A percentile compares a stretch with the other conserved stretches of the same genome.
Conservation (phyloP, 148 eudicot species). For the Nepenthes mirabilis region DNA sequence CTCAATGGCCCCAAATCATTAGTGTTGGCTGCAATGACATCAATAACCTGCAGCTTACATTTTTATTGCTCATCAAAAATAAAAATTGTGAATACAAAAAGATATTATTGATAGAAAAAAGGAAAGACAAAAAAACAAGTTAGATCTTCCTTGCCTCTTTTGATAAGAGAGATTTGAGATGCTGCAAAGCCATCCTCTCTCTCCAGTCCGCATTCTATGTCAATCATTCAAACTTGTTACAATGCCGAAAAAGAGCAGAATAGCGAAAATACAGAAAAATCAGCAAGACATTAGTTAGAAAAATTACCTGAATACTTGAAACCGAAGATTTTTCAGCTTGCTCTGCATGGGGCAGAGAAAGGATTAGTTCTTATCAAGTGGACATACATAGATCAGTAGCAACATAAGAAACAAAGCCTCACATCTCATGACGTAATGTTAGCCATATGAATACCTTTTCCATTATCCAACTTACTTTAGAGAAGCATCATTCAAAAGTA, state of each 20-base stretch:
- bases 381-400: too few relatives aligned
- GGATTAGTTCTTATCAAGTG: neutral
- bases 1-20: conserved; percentile 73
- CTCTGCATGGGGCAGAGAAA: conserved; percentile 33
- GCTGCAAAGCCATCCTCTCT: conserved; percentile 55
- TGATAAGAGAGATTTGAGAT: conserved; percentile 61
- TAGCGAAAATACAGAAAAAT: conserved; percentile 1
- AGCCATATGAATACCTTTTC: too few relatives aligned
- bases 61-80: conserved; percentile 2
- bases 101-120: neutral
- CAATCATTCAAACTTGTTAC: conserved; percentile 6
- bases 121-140: neutral
- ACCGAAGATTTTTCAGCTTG: conserved; percentile 14
- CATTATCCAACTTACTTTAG: too few relatives aligned
- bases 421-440: too few relatives aligned
- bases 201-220: conserved; percentile 68
- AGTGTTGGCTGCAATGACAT: conserved; percentile 50
- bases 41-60: conserved; percentile 47
- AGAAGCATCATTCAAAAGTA: too few relatives aligned
- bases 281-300: neutral
- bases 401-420: too few relatives aligned
- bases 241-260: neutral
- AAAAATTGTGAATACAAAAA: neutral
- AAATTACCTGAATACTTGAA: conserved; percentile 40
- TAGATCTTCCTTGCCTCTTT: conserved; percentile 49